Percentiles rank a stretch among this genome's conserved stretches.
These are phyloP conservation scores for Microthyrium microscopicum DNA, from an alignment of 2,329 filamentous ascomycete species.

Conservation along the genomic window DNA sequence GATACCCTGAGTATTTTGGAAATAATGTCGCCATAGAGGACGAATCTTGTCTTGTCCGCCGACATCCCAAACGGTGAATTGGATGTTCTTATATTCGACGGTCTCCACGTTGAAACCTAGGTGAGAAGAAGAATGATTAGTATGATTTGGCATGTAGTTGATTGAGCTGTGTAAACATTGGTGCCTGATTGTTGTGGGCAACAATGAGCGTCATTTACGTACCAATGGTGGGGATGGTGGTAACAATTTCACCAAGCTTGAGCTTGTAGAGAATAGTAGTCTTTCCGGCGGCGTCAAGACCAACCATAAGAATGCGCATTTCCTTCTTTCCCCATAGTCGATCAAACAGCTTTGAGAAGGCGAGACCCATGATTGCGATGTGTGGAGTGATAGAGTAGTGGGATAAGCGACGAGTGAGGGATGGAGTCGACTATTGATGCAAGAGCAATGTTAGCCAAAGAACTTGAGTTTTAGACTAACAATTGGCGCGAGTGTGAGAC, in stretches of 20 bases:
- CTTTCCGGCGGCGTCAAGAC: slow-evolving; percentile 94
- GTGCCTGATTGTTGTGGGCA: not conserved
- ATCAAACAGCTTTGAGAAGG: slow-evolving; percentile 90
- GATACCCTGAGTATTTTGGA: slow-evolving; percentile 84
- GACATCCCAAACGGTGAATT: slow-evolving; percentile 99
- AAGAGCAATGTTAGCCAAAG: no score
- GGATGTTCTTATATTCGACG: slow-evolving; percentile 97
- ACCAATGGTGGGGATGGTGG: slow-evolving; percentile 91
- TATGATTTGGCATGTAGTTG: not conserved
- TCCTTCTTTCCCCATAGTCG: slow-evolving; percentile 99
- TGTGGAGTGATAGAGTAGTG: slow-evolving; percentile 3
- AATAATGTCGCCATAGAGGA: slow-evolving; percentile 95
- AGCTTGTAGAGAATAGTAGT: slow-evolving; percentile 98
- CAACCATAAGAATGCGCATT: slow-evolving; percentile 96
- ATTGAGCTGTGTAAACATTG: no score
- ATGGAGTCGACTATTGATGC: slow-evolving; percentile 1
- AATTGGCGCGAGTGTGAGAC: no score
- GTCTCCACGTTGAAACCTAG: slow-evolving; percentile 92
- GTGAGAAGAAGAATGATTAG: not conserved
- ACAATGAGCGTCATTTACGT: slow-evolving; percentile 13
- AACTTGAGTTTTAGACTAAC: no score
- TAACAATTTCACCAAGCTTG: slow-evolving; percentile 95
- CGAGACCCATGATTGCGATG: slow-evolving; percentile 70
- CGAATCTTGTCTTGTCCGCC: slow-evolving; percentile 98
- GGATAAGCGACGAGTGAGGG: slow-evolving; percentile 7